Percentiles rank a stretch among this genome's conserved stretches.
phyloP scores from a whole-genome alignment of 2,329 filamentous ascomycete species.

The Colletotrichum karsti region DNA sequence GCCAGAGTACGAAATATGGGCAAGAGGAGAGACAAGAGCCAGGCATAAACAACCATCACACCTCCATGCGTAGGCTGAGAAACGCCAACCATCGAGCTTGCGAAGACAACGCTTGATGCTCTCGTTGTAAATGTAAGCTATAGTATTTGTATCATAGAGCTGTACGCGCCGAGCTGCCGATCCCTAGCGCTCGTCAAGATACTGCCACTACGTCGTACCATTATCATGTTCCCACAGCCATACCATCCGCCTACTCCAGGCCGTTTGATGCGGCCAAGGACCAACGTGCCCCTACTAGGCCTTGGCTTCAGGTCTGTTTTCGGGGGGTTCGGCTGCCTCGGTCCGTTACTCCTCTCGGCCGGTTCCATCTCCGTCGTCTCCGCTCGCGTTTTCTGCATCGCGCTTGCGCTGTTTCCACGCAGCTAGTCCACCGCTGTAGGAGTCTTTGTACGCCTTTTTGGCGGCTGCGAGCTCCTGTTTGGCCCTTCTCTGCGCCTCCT shows the following conservation, averaged over 20 bases:
- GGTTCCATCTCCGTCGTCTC: neutral
- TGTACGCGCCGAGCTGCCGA: neutral
- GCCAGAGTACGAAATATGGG: conserved; percentile 89
- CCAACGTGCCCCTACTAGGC: neutral
- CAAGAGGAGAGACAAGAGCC: conserved; percentile 76
- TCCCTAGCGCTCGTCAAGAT: neutral
- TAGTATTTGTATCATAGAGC: conserved; percentile 27
- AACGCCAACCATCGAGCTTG: neutral
- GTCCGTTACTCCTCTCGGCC: neutral
- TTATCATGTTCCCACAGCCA: neutral
- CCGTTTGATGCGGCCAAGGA: too few relatives aligned
- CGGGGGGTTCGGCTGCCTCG: neutral
- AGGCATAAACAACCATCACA: neutral
- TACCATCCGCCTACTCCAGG: neutral
- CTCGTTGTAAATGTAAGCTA: conserved; percentile 22
- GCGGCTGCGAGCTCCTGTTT: conserved; percentile 7
- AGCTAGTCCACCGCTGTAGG: neutral
- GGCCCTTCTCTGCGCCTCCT: neutral
- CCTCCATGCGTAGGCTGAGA: neutral
- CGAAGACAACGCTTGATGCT: neutral
- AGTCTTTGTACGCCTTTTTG: conserved; percentile 2
- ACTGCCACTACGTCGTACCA: neutral
- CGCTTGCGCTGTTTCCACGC: conserved; percentile 8
- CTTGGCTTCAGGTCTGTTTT: neutral
- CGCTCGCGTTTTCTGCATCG: neutral